These are phyloP conservation scores for Amanita jacksonii DNA, from an alignment of 768 basidiomycete genomes.

Conservation along the genomic window DNA sequence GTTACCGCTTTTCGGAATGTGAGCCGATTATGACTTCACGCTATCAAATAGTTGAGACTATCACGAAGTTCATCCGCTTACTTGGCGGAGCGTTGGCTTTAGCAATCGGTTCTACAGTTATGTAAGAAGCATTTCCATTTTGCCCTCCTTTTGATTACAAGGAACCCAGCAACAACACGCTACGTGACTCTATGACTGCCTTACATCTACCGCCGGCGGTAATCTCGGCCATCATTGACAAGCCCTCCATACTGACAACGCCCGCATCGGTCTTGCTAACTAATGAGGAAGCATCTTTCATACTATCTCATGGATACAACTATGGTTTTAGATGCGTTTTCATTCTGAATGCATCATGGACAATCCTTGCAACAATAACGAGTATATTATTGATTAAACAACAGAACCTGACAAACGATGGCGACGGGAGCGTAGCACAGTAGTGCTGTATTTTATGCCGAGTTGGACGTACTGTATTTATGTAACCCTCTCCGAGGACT, in stretches of 20 bases:
- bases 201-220: not conserved
- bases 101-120: not conserved
- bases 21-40: not conserved
- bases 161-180: not conserved
- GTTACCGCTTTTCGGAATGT: slow-evolving; percentile 3
- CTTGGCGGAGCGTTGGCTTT: not conserved
- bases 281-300: not conserved
- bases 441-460: too few species aligned
- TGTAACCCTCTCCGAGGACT: too few species aligned
- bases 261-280: not conserved
- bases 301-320: not conserved
- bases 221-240: not conserved
- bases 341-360: not conserved
- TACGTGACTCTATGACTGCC: not conserved
- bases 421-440: too few species aligned
- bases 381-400: slow-evolving; percentile 3
- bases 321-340: not conserved
- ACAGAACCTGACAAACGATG: not conserved
- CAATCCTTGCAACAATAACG: not conserved
- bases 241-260: not conserved
- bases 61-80: slow-evolving; percentile 2
- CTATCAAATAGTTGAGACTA: too few species aligned
- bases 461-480: too few species aligned
- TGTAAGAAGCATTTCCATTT: not conserved
- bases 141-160: too few species aligned